Evolutionary conservation across 2,329 filamentous ascomycete genomes (phyloP).

Genomic region (Pseudogymnoascus sp.): DNA sequence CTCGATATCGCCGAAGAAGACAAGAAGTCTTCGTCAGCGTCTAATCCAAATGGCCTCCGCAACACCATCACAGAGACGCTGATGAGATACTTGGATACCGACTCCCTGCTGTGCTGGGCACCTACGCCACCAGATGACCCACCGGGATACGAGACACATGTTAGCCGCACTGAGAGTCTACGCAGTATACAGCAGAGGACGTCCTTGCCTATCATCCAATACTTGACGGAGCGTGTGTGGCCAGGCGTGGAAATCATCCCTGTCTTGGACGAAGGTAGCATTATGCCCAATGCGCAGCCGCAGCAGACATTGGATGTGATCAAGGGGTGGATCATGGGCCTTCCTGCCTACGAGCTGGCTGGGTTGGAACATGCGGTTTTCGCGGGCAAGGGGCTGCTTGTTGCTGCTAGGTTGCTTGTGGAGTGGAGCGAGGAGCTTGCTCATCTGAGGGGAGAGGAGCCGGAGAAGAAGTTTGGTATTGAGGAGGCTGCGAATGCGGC

Average conservation of each 20-base stretch:
- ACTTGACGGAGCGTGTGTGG: constrained; percentile 68
- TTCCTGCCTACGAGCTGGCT: constrained; percentile 74
- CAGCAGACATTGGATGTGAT: constrained; percentile 70
- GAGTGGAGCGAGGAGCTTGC: constrained; percentile 78
- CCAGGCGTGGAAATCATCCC: constrained; percentile 71
- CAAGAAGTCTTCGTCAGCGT: constrained; percentile 19
- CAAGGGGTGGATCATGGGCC: constrained; percentile 62
- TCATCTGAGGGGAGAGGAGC: constrained; percentile 34
- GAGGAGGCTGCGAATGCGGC: constrained; percentile 72
- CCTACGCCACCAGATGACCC: constrained; percentile 43
- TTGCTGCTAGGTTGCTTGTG: constrained; percentile 65
- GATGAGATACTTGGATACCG: constrained; percentile 83
- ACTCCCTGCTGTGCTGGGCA: constrained; percentile 87
- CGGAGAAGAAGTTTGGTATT: constrained; percentile 54
- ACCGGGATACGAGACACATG: constrained; percentile 36
- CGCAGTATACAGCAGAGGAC: constrained; percentile 62
- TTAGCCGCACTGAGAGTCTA: constrained; percentile 46
- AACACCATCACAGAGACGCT: constrained; percentile 56
- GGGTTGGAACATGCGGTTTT: constrained; percentile 76
- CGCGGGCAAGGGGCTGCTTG: constrained; percentile 77
- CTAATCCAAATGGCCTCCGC: constrained; percentile 41
- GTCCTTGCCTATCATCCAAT: constrained; percentile 61
- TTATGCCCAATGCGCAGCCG: constrained; percentile 66
- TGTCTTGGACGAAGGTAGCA: constrained; percentile 69
- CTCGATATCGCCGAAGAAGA: constrained; percentile 72